phyloP scores from a whole-genome alignment of 768 basidiomycete genomes.

The Krasilnikovozyma curviuscula region DNA sequence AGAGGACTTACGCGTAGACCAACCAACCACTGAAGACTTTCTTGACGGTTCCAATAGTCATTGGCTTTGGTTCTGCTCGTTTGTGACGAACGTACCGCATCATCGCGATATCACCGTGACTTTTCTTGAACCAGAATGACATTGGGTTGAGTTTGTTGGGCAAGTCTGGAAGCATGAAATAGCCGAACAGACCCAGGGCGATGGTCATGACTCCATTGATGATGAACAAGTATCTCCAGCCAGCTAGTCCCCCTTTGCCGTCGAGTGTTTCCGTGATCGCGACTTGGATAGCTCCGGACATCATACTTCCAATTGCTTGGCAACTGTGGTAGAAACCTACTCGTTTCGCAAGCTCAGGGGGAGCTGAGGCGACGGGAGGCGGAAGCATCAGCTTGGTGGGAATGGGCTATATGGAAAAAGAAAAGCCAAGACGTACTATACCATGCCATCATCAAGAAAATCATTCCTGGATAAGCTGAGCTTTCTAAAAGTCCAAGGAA shows the following conservation, averaged over 20 bases:
- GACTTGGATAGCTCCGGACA: not conserved
- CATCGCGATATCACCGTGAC: constrained; percentile 15
- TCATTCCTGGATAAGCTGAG: constrained; percentile 12
- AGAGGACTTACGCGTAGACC: constrained; percentile 18
- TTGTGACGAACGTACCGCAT: constrained; percentile 16
- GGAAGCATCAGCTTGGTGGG: no score
- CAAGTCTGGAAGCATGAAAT: constrained; percentile 9
- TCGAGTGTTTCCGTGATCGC: constrained; percentile 4
- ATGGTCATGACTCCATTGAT: constrained; percentile 13
- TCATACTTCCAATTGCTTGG: constrained; percentile 9
- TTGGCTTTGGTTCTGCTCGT: constrained; percentile 18
- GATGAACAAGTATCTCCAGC: constrained; percentile 12
- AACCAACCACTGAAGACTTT: constrained; percentile 17
- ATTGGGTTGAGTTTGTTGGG: constrained; percentile 17
- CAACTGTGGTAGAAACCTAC: constrained; percentile 22
- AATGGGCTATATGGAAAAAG: no score
- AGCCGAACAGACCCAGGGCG: constrained; percentile 3
- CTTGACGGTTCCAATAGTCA: constrained; percentile 15
- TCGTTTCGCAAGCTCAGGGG: constrained; percentile 18
- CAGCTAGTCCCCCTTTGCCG: constrained; percentile 1
- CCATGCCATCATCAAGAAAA: constrained; percentile 14
- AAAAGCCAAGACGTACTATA: no score
- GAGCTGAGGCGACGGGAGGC: no score
- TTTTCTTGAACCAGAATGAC: constrained; percentile 18
- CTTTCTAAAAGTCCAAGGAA: constrained; percentile 11